These are phyloP conservation scores for Balakata baccata DNA, from an alignment of 345 rosid genomes.

Conservation along the genomic window DNA sequence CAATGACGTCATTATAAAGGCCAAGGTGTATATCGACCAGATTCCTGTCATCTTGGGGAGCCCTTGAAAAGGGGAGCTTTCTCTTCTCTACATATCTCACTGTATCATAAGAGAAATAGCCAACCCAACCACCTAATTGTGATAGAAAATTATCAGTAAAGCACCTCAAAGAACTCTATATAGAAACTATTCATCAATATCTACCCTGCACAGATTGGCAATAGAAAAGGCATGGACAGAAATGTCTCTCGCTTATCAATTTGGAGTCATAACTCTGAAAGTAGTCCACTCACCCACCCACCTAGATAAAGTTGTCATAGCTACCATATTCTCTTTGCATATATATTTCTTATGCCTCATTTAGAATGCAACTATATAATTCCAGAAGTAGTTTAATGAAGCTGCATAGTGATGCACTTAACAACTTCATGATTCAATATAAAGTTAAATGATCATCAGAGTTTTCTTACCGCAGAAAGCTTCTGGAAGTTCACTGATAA, in stretches of 20 bases:
- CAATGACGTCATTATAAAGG: slow-evolving; percentile 68
- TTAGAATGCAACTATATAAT: too few species aligned
- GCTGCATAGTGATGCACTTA: too few species aligned
- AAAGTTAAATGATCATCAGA: not conserved
- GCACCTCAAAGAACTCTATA: not conserved
- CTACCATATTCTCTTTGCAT: too few species aligned
- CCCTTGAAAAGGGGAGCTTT: slow-evolving; percentile 63
- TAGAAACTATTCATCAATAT: slow-evolving; percentile 1
- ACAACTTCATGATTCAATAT: not conserved
- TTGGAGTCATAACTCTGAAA: not conserved
- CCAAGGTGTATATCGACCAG: slow-evolving; percentile 88
- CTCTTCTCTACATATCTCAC: slow-evolving; percentile 79
- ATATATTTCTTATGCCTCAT: too few species aligned
- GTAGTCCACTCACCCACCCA: too few species aligned
- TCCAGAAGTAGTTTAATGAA: too few species aligned
- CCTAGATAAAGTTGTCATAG: too few species aligned
- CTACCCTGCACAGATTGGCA: not conserved
- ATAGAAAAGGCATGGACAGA: not conserved
- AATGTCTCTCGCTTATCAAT: not conserved
- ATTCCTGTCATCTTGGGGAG: slow-evolving; percentile 78
- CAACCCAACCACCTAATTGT: slow-evolving; percentile 89
- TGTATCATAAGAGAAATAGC: slow-evolving; percentile 86
- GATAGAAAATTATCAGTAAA: slow-evolving; percentile 2
- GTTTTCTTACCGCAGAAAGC: slow-evolving; percentile 67
- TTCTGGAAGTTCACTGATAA: slow-evolving; percentile 69